Base-by-base conservation (phyloP, 2,329 filamentous ascomycete genomes). In the Paracoccidioides brasiliensis region DNA sequence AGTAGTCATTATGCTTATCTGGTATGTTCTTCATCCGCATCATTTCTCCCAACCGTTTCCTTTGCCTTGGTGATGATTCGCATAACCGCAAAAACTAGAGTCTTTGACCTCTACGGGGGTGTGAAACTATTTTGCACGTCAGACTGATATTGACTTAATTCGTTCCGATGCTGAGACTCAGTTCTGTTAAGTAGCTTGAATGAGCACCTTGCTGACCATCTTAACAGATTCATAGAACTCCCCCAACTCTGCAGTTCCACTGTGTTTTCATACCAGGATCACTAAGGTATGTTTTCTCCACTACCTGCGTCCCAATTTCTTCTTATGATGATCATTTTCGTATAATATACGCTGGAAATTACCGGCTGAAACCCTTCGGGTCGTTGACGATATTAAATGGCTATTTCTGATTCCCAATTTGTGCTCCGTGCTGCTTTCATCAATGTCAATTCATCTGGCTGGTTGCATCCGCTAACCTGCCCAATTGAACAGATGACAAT, bases 121-220 rank as follows among this genome's bases (percentile, higher is more conserved):
- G 85, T 91, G 87, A 90, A 90, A 91, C 84, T 82, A 78, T 81
- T 83, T 88, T 84, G 81, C 84, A 91, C 86, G 87, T 93, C 88
- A 93, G 88, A 89, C 88, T 93, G 88, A 93, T 78, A 72, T 69
- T 53, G 15, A 48, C 37, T 50, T 53, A 41, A 37, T 42, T 53
- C 12, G 30, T 53, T 28, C 22, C 40, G 53, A 43, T 52, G 32
- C 44, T 52, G 32, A 35, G 28, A 54, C 56, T 56, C 48, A 43
- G 48, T 43, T 42, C 51, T 59, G 8, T 14, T 38, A 35, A 35
- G 14, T 49, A 54, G 37, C 28, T 28, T 42, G 44, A 40, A 38
- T 2, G 30, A 51, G n/a, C 15, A 15, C 8, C 3, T 30, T 32
- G 32, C 42, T 54, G 28, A 54, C 57, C 7, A 58, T 45, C 55